Conservation (phyloP, 106 monocot species). For the Dioscorea dumetorum region DNA sequence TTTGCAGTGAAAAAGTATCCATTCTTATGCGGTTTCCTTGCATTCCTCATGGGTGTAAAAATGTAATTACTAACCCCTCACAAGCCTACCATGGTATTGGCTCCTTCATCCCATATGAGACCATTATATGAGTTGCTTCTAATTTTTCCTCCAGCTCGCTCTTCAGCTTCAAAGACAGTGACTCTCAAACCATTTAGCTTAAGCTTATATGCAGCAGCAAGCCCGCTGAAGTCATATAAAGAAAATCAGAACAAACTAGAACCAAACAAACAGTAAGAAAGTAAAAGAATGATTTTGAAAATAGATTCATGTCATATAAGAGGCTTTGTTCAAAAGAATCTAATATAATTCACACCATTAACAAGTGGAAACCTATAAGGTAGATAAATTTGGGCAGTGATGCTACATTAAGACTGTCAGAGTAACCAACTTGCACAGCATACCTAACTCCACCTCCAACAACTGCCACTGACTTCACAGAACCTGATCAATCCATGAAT, state of each 20-base stretch:
- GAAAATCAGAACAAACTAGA: no score
- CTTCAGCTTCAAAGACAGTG: slow-evolving; percentile 81
- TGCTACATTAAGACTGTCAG: not conserved
- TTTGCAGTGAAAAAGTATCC: no score
- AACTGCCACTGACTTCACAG: slow-evolving; percentile 64
- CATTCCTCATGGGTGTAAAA: not conserved
- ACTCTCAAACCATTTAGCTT: slow-evolving; percentile 66
- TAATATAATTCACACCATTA: no score
- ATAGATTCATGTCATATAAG: no score
- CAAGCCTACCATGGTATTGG: slow-evolving; percentile 84
- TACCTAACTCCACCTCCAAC: slow-evolving; percentile 87
- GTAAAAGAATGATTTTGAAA: no score
- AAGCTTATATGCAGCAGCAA: slow-evolving; percentile 91
- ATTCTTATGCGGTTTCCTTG: not conserved
- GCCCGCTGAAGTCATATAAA: slow-evolving; percentile 48
- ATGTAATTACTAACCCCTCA: not conserved
- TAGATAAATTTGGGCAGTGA: not conserved
- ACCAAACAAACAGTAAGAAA: no score
- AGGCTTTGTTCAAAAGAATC: no score
- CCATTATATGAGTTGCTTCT: slow-evolving; percentile 61
- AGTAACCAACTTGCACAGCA: not conserved
- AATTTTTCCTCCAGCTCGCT: slow-evolving; percentile 81
- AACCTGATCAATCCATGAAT: slow-evolving; percentile 17
- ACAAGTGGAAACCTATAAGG: not conserved
- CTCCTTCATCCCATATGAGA: slow-evolving; percentile 96